Evolutionary conservation across 176 grass and related monocot species (phyloP), one percentile per base, ranked within the genome.

Genomic region (Miscanthus lutarioriparius): DNA sequence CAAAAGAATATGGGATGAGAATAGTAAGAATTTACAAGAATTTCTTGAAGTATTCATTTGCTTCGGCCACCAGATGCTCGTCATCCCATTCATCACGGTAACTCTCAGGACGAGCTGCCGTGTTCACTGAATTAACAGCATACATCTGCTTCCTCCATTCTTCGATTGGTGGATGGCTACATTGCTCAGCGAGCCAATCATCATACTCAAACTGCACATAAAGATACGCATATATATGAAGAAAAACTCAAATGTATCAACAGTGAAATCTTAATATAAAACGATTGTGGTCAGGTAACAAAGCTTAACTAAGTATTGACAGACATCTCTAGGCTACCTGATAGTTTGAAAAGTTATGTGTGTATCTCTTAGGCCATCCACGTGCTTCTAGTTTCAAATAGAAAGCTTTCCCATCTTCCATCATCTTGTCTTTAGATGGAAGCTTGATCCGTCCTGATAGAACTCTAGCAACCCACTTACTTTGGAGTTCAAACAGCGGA

Each of bases 331-430:
- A 78, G 26, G 36, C 22, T 82, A 98, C 96, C 91, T 95, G 93
- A 87, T 35, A 68, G 12, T 85, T 23, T 9, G 80, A 10, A 5
- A 93, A 73, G 77, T 98, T 95, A 73, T 95, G 96, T n/a, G 89
- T 76, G 70, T 99, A 96, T 96, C 96, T 90, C 72, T 94, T 99
- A 53, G 91, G 93, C 91, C 89, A 92, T 89, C 96, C 89, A 69
- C 20, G 30, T 56, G 53, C 65, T 82, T 92, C 89, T 3, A 87
- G 27, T 40, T 81, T 59, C 6, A 16, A 44, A 75, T 95, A 88
- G 27, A 54, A 86, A 33, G 73, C 11, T 89, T 92, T 86, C 41
- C 89, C 83, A 92, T 99, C 93, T 72, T 87, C 73, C 80, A 89
- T 72, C 96, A 99, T 99, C 54, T 87, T 88, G 0, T 91, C 86